Evolutionary conservation across 2,329 filamentous ascomycete species (phyloP), one percentile per base, ranked within the genome.

Genomic region (Penicillium fuscoglaucum): DNA sequence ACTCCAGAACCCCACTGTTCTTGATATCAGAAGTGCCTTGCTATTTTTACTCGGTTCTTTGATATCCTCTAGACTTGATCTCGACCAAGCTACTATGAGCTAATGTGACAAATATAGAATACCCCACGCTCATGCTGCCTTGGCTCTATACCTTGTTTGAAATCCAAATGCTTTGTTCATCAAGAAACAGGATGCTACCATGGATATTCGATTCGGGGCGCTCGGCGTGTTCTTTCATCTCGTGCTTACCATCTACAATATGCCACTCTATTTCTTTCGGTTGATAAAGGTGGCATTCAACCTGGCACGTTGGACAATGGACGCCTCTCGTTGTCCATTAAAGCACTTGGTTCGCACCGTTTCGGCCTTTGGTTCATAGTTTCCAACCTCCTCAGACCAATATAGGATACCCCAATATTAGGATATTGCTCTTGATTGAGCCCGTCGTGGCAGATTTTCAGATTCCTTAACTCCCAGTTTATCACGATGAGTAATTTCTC

Each of bases 91-190:
- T 5, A 8, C 13, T 21, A 15, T 17, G 21, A 13, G 24, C 21
- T 35, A 29, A 35, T 37, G 17, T 44, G 54, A 45, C 41, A 57
- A 33, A 24, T 57, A 37, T 52, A 57, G 54, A 52, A 57, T 40
- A 21, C 6, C 2, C 24, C 47, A 29, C 10, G n/a, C 17, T 40
- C 26, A 21, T 45, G 7, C 24, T 29, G 24, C 9, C 29, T 24
- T 52, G 37, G 9, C 24, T 3, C 24, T 28, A 46, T 29, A 7
- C 21, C 21, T 37, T 29, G 4, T 12, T 17, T 29, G 13, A n/a
- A 17, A 21, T 13, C 6, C 6, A 39, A 39, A 15, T 45, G 28
- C 55, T 58, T 54, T 58, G 50, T 48, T 17, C 29, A 26, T 31
- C 37, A 35, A 54, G 21, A 40, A 31, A 24, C 17, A 37, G 24